phyloP scores from a whole-genome alignment of 805 yeast species.

The Candida berthetii region DNA sequence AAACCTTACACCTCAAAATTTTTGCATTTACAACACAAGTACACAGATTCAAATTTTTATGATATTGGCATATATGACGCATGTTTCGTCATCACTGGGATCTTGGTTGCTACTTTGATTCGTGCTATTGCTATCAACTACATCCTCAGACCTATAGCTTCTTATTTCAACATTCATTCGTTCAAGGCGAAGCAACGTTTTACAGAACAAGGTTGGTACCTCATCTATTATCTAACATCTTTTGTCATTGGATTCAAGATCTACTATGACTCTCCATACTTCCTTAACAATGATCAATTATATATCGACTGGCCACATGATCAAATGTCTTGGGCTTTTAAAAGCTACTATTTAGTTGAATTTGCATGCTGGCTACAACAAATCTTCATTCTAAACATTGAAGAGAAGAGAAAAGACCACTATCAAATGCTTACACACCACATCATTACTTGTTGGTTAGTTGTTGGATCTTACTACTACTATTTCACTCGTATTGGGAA shows the following conservation, averaged over 20 bases:
- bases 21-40: slow-evolving; percentile 32
- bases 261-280: slow-evolving; percentile 54
- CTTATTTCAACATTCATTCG: slow-evolving; percentile 33
- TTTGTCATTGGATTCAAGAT: slow-evolving; percentile 53
- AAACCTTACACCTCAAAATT: slow-evolving; percentile 29
- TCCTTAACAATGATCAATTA: slow-evolving; percentile 46
- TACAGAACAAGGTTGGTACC: slow-evolving; percentile 84
- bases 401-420: slow-evolving; percentile 76
- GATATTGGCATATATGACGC: slow-evolving; percentile 52
- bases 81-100: slow-evolving; percentile 46
- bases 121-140: slow-evolving; percentile 57
- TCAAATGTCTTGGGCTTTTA: slow-evolving; percentile 43
- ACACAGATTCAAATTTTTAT: slow-evolving; percentile 26
- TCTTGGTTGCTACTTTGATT: slow-evolving; percentile 49
- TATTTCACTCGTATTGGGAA: slow-evolving; percentile 77
- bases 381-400: slow-evolving; percentile 68
- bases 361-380: slow-evolving; percentile 82
- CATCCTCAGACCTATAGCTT: slow-evolving; percentile 52
- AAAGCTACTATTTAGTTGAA: slow-evolving; percentile 65
- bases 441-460: slow-evolving; percentile 65
- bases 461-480: slow-evolving; percentile 66
- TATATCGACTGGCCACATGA: slow-evolving; percentile 75
- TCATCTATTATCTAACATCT: slow-evolving; percentile 50
- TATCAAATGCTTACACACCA: slow-evolving; percentile 87
- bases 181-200: slow-evolving; percentile 57